Evolutionary conservation across 805 yeast species (phyloP), one percentile per base, ranked within the genome.

Genomic region (Zygotorulaspora danielsina): DNA sequence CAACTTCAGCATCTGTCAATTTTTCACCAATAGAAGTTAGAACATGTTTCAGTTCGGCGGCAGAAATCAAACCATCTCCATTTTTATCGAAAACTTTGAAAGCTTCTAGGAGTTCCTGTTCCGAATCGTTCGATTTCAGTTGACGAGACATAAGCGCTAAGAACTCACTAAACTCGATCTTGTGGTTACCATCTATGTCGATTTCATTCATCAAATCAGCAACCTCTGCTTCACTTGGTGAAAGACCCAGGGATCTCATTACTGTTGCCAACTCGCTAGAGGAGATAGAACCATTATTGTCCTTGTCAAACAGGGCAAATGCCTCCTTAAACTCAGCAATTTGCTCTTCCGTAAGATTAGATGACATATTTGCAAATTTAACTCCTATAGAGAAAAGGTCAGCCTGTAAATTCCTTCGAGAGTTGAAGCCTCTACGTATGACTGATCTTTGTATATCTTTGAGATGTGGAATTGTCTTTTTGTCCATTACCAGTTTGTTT

Each of bases 191-290:
- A 69, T 93, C 93, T 46, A 83, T 82, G 65, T 93, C 98, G 38
- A 93, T 95, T 68, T 93, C 98, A 64, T 90, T 90, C 73, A 93
- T 86, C 83, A 93, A 80, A 63, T 93, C 98, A 41, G 93, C 84
- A 56, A 93, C 82, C 66, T 93, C 98, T 50, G 88, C 80, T 66
- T 93, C 97, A 36, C 95, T 81, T 25, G 98, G 98, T 58, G 90
- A 90, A 66, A 88, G 93, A 37, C 98, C 98, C 59, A 93, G 73
- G n/a, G 97, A 86, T 70, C 98, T 83, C 98, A 93, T 93, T 38
- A 93, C 98, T 3, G 96, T 88, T 50, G 97, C 97, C 53, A 93
- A 75, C 69, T 93, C 98, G 59, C 85, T 78, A 54, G 96, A 85
- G 43, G 96, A 87, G 71, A 93, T 93, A 61, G 87, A 86, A 7